Percentiles rank a stretch among this genome's conserved stretches.
phyloP scores from a whole-genome alignment of 768 basidiomycete species.

The Leucocoprinus birnbaumii region DNA sequence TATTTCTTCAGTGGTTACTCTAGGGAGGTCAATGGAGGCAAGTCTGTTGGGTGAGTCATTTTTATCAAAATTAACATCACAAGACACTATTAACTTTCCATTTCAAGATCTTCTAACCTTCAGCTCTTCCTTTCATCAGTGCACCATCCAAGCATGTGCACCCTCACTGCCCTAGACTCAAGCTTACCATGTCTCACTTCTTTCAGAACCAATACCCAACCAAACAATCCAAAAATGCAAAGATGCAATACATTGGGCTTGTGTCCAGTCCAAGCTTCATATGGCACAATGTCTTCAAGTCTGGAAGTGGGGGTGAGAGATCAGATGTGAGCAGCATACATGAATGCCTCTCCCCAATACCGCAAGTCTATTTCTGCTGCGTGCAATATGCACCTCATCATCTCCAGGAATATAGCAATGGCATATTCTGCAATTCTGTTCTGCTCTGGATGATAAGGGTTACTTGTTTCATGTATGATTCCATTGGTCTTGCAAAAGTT shows the following conservation, averaged over 20 bases:
- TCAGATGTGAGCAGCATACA: constrained; percentile 18
- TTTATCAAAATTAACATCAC: not conserved
- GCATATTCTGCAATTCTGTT: constrained; percentile 35
- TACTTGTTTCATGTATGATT: constrained; percentile 25
- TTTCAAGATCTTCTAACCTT: not conserved
- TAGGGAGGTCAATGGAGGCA: not conserved
- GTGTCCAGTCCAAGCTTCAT: constrained; percentile 17
- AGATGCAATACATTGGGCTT: constrained; percentile 26
- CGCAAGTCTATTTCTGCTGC: not conserved
- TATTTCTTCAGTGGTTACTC: too few species aligned
- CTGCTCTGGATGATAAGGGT: constrained; percentile 33
- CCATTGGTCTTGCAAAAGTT: too few species aligned
- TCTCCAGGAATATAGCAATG: constrained; percentile 2
- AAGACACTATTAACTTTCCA: not conserved
- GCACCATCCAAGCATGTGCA: not conserved
- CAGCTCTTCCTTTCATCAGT: not conserved
- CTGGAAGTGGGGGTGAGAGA: constrained; percentile 22
- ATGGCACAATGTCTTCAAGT: constrained; percentile 20
- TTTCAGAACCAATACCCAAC: constrained; percentile 6
- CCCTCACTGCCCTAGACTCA: not conserved
- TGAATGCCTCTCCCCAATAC: constrained; percentile 19
- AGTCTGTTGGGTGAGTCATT: not conserved
- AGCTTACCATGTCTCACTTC: constrained; percentile 15
- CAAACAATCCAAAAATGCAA: constrained; percentile 30
- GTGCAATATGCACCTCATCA: constrained; percentile 2